Evolutionary conservation across 2,329 filamentous ascomycete genomes (phyloP).

Genomic region (Didymella pomorum): DNA sequence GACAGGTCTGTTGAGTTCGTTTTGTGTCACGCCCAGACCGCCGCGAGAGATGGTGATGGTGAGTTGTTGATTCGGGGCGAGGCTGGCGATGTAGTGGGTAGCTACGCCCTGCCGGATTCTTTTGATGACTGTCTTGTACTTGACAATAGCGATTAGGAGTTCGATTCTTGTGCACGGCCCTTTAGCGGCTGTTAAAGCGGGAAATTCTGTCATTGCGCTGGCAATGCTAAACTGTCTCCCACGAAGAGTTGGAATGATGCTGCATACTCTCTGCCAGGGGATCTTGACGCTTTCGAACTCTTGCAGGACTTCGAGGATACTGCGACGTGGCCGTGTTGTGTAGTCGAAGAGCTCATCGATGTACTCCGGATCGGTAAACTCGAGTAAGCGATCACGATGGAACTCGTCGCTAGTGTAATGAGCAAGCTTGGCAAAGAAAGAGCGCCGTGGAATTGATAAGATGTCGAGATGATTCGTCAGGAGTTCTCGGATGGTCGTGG

Average conservation of each 20-base stretch:
- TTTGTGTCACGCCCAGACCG: conserved; percentile 52
- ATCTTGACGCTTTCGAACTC: conserved; percentile 88
- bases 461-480: conserved; percentile 88
- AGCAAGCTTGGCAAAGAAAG: conserved; percentile 81
- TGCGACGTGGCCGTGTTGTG: conserved; percentile 86
- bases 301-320: conserved; percentile 88
- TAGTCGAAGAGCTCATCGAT: conserved; percentile 97
- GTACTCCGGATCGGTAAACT: conserved; percentile 81
- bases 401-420: conserved; percentile 75
- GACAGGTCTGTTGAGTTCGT: conserved; percentile 64
- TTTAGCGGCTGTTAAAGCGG: conserved; percentile 2
- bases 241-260: conserved; percentile 81
- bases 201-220: conserved; percentile 64
- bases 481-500: conserved; percentile 74
- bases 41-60: conserved; percentile 66
- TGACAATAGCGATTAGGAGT: conserved; percentile 84
- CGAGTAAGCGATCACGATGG: conserved; percentile 81
- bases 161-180: conserved; percentile 64
- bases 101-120: conserved; percentile 87
- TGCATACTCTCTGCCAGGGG: conserved; percentile 74
- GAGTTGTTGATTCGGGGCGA: conserved; percentile 67
- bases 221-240: conserved; percentile 94
- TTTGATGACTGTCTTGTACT: conserved; percentile 87
- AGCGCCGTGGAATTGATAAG: conserved; percentile 84
- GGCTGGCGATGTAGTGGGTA: conserved; percentile 79